Conservation (phyloP, 2,329 filamentous ascomycete genomes). For the Xylariaceae sp. region DNA sequence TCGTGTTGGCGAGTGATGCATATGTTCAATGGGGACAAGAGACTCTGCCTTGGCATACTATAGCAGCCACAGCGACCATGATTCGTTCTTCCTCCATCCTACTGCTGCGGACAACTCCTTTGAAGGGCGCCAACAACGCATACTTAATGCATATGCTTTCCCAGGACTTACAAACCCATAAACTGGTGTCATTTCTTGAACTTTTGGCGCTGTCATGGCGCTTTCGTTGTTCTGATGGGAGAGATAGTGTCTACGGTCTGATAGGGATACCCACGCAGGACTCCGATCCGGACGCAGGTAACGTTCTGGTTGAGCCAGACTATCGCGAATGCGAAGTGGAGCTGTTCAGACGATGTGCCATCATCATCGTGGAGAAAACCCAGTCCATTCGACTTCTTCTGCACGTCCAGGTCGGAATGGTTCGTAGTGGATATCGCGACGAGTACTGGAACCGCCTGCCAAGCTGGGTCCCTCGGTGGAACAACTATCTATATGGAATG, state of each 20-base stretch:
- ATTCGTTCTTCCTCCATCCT: not conserved
- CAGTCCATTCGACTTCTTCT: not conserved
- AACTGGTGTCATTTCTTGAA: not conserved
- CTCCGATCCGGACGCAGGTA: not conserved
- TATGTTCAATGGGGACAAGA: not conserved
- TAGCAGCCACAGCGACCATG: not conserved
- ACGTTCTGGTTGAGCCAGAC: not conserved
- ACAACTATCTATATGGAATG: not conserved
- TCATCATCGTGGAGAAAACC: not conserved
- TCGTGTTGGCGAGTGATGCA: not conserved
- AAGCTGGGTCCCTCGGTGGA: not conserved
- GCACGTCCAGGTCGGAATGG: not conserved
- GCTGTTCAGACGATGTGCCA: not conserved
- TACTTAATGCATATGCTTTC: not conserved
- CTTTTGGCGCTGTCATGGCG: not conserved
- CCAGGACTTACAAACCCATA: not conserved
- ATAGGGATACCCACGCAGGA: not conserved
- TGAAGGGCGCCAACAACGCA: not conserved
- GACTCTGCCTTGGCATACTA: not conserved
- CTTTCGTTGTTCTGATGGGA: not conserved
- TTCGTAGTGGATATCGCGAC: not conserved
- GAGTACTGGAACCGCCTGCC: not conserved
- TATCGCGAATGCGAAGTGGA: not conserved
- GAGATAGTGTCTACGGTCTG: not conserved
- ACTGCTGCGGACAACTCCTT: not conserved